A percentile compares a stretch with the other conserved stretches of the same genome.
Evolutionary conservation across 2,329 filamentous ascomycete species (phyloP).

Genomic region (Cadophora luteo-olivacea): DNA sequence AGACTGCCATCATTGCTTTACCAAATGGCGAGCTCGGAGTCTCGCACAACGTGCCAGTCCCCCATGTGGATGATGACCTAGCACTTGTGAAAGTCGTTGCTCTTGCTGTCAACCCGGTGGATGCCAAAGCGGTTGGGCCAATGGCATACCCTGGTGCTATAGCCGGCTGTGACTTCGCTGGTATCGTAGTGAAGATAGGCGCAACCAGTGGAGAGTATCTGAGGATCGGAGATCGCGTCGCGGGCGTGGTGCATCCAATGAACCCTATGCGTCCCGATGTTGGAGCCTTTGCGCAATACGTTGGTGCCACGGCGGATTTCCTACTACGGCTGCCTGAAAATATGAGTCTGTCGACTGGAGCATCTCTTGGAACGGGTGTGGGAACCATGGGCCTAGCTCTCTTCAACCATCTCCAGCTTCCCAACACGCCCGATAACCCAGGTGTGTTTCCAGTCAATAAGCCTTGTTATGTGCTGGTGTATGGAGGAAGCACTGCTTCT

Average conservation of each 20-base stretch:
- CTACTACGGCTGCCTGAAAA: constrained; percentile 47
- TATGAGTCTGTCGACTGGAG: constrained; percentile 37
- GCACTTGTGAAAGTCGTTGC: constrained; percentile 31
- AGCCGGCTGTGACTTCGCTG: constrained; percentile 34
- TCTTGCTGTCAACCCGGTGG: constrained; percentile 51
- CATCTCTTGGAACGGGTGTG: constrained; percentile 8
- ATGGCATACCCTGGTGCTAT: constrained; percentile 22
- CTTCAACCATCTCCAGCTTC: constrained; percentile 11
- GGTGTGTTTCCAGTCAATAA: constrained; percentile 13
- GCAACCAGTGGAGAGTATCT: constrained; percentile 36
- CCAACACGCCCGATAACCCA: constrained; percentile 16
- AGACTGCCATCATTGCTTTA: constrained; percentile 12
- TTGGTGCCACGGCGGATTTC: constrained; percentile 46
- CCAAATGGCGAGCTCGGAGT: constrained; percentile 7
- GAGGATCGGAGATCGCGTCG: constrained; percentile 37
- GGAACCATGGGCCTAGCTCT: constrained; percentile 14
- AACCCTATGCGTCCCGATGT: constrained; percentile 17
- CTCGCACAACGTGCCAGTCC: background rate
- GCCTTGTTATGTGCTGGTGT: constrained; percentile 48
- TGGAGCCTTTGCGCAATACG: constrained; percentile 54
- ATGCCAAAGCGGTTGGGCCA: constrained; percentile 38
- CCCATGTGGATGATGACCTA: background rate
- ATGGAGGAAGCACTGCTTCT: constrained; percentile 52
- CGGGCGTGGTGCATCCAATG: constrained; percentile 23
- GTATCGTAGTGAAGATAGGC: constrained; percentile 52